Conservation (phyloP, 148 eudicot species). For the Amaranthus cruentus region DNA sequence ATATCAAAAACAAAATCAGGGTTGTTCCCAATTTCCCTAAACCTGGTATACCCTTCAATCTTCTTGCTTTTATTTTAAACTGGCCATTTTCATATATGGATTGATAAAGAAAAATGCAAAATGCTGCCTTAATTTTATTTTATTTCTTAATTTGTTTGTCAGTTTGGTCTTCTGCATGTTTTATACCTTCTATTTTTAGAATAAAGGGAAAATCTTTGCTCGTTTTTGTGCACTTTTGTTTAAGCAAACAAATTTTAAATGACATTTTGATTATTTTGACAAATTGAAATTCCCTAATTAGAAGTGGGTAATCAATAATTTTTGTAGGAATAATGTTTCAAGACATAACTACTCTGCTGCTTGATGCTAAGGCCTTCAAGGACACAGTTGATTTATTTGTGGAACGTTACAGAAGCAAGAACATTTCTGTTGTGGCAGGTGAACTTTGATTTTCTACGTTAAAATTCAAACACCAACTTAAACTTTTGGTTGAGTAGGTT, state of each 20-base stretch:
- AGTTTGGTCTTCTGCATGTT: no score
- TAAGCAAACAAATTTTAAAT: not conserved
- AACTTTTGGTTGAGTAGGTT: no score
- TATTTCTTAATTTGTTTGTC: not conserved
- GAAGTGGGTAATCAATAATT: not conserved
- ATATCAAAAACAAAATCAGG: constrained; percentile 64
- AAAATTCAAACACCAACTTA: not conserved
- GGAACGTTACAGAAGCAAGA: constrained; percentile 62
- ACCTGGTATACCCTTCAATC: constrained; percentile 44
- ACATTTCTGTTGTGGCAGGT: constrained; percentile 89
- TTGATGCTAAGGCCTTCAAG: constrained; percentile 74
- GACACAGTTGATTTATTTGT: constrained; percentile 88
- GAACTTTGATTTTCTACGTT: not conserved
- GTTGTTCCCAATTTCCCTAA: constrained; percentile 84
- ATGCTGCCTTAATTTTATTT: not conserved
- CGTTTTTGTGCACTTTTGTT: not conserved
- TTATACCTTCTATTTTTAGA: no score
- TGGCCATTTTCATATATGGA: not conserved
- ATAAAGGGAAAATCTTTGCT: not conserved
- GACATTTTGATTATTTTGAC: no score
- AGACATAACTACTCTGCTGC: constrained; percentile 74
- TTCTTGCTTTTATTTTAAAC: not conserved
- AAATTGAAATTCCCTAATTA: not conserved
- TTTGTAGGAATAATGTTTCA: constrained; percentile 81
- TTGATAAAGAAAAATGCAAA: not conserved